Evolutionary conservation across 75 land plant genomes (phyloP), one percentile per base, ranked within the genome.

Genomic region (Pinus tabuliformis): DNA sequence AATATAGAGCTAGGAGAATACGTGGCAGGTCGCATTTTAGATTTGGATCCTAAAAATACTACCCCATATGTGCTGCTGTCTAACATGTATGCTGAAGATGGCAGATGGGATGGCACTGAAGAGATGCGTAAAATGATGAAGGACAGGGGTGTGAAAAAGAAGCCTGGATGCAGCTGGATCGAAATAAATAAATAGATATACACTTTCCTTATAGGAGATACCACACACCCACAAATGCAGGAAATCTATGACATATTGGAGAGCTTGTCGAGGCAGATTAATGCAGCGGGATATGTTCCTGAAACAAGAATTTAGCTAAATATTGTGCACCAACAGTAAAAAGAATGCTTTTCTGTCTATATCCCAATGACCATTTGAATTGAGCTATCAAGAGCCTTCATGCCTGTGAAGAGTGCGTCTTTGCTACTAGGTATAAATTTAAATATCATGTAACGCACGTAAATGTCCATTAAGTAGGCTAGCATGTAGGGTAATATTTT

Each of bases 81-180:
- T 17, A 37, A 73, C 18, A 73, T 73, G 17, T 73, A 73, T 73
- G 61, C 75, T 52, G 61, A 26, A 73, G 39, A 68, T 73, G 75
- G 75, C 42, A 73, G 61, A 22, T 49, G 17, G 39, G 57, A 16
- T 21, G 75, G 26, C 17, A 21, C 13, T 13, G 56, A 14, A 49
- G 26, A 73, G 24, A 8, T 52, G 61, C 17, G 75, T 14, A 49
- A 73, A 49, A 56, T 30, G 58, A 42, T 73, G 75, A 56, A 73
- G 24, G 42, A 21, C 5, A 52, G 20, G 59, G 20, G 75, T 15
- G 7, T 73, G 17, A 73, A 17, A 39, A 73, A 73, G 18, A 22
- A 36, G 15, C 75, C 66, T 73, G 75, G 75, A 39, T 73, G 59
- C 26, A 56, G 57, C 6, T 36, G 39, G 56, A 73, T 73, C 24